Conservation (phyloP, 1,139 yeast species). For the Geotrichum fermentans region DNA sequence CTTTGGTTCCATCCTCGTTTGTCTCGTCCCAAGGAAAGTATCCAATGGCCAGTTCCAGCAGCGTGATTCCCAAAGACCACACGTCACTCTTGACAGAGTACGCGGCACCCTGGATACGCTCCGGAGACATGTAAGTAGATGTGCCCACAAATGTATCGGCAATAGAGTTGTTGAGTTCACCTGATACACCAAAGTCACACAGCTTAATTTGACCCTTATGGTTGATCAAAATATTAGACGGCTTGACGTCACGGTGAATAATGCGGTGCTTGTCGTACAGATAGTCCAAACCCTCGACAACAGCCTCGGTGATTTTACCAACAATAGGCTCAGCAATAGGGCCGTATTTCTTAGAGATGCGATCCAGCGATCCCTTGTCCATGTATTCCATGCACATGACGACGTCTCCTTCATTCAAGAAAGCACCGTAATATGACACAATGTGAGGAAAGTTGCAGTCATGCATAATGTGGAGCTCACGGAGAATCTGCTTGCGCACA, state of each 20-base stretch:
- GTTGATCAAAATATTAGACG: constrained; percentile 78
- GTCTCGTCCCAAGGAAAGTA: constrained; percentile 51
- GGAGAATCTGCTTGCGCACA: constrained; percentile 76
- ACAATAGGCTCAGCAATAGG: constrained; percentile 62
- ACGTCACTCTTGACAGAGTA: constrained; percentile 93
- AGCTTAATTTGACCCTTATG: constrained; percentile 75
- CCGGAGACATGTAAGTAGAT: constrained; percentile 96
- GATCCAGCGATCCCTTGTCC: constrained; percentile 90
- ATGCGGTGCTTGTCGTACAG: constrained; percentile 77
- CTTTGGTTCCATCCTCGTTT: constrained; percentile 35
- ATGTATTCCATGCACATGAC: constrained; percentile 93
- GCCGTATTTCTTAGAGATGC: constrained; percentile 52
- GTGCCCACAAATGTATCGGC: constrained; percentile 98
- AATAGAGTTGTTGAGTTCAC: constrained; percentile 83
- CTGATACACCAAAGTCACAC: constrained; percentile 91
- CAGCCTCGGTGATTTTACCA: constrained; percentile 70
- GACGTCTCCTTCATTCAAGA: constrained; percentile 60
- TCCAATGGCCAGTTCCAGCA: constrained; percentile 84
- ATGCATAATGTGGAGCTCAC: constrained; percentile 86
- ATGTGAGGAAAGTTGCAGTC: constrained; percentile 79
- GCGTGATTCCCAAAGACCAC: constrained; percentile 91
- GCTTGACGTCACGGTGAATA: constrained; percentile 89
- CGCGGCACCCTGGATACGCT: constrained; percentile 88
- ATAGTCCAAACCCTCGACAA: constrained; percentile 75
- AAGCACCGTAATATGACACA: constrained; percentile 87